phyloP scores from a whole-genome alignment of 257 asterid species.

The Fraxinus quadrangulata region DNA sequence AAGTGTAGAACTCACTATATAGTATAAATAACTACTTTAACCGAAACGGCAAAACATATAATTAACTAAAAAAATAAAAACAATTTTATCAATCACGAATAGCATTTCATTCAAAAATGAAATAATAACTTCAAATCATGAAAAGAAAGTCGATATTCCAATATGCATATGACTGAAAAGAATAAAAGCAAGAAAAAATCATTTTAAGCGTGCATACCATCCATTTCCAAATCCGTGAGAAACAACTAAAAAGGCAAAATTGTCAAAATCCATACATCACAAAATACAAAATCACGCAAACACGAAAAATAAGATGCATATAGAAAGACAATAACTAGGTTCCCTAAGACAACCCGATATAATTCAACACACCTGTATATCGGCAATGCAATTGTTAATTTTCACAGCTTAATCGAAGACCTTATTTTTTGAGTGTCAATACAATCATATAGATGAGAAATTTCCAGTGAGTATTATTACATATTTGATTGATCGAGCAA shows the following conservation, averaged over 20 bases:
- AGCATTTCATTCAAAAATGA: not conserved
- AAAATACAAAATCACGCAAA: not conserved
- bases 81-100: not conserved
- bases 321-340: not conserved
- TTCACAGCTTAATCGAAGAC: not conserved
- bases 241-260: not conserved
- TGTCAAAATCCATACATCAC: not conserved
- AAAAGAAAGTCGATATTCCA: not conserved
- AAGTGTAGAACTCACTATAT: too few species aligned
- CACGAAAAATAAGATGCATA: not conserved
- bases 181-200: not conserved
- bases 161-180: not conserved
- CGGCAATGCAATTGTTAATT: conserved; percentile 20
- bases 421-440: not conserved
- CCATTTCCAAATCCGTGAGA: not conserved
- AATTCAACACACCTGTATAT: not conserved
- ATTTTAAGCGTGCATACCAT: not conserved
- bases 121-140: not conserved
- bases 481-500: not conserved
- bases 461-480: not conserved
- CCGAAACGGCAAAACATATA: not conserved
- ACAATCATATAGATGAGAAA: not conserved
- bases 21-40: not conserved
- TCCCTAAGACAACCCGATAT: not conserved
- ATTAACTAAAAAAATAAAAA: not conserved